These are phyloP conservation scores for Umbilicaria muhlenbergii DNA, from an alignment of 495 filamentous ascomycete species.

Conservation along the genomic window DNA sequence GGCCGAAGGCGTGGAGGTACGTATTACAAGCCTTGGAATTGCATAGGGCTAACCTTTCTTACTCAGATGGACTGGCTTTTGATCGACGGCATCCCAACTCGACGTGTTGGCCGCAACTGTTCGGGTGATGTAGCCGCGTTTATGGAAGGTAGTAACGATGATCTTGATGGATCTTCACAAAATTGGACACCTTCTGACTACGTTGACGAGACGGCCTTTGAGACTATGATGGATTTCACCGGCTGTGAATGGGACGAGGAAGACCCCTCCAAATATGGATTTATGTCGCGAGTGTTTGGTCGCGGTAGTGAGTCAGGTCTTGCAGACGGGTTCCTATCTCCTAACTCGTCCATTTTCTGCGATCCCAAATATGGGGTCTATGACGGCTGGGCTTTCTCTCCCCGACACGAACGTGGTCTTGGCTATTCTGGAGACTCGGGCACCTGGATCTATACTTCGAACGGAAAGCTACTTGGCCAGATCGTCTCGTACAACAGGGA, in stretches of 20 bases:
- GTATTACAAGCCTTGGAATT: too few relatives aligned
- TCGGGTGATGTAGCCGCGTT: neutral
- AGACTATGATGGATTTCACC: too few relatives aligned
- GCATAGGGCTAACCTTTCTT: neutral
- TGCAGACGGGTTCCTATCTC: neutral
- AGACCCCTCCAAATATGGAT: too few relatives aligned
- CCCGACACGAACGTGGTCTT: neutral
- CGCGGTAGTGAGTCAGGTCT: neutral
- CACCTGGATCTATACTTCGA: neutral
- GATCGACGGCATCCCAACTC: neutral
- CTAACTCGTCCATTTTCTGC: neutral
- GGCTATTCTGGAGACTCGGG: neutral
- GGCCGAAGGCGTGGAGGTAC: too few relatives aligned
- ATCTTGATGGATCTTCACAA: neutral
- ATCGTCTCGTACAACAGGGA: neutral
- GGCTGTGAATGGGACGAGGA: too few relatives aligned
- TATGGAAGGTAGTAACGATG: neutral
- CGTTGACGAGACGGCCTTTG: too few relatives aligned
- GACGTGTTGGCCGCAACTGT: neutral
- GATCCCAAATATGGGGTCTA: neutral
- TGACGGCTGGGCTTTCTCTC: neutral
- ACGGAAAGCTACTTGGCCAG: neutral
- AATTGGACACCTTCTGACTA: neutral
- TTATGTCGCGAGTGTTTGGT: too few relatives aligned
- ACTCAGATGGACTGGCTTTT: constrained; percentile 1